A percentile compares a stretch with the other conserved stretches of the same genome.
Evolutionary conservation across 2,329 filamentous ascomycete species (phyloP).

Genomic region (Fusarium dimerum): DNA sequence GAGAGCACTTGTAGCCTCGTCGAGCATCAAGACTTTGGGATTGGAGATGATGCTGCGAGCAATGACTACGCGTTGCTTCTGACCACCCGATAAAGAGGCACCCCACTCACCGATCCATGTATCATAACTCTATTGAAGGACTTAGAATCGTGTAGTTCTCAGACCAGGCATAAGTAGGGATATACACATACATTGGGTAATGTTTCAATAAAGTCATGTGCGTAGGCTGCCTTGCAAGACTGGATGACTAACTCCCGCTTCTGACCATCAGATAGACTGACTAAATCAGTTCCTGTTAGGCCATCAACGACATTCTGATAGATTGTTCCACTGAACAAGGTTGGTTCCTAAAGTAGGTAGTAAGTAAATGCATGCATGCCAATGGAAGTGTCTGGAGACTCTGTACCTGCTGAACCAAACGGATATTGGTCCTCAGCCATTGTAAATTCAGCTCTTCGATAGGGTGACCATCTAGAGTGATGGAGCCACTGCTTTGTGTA

Average conservation of each 20-base stretch:
- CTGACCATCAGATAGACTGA: slow-evolving; percentile 41
- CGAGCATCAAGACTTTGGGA: slow-evolving; percentile 64
- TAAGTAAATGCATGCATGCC: neutral
- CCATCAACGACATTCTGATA: slow-evolving; percentile 55
- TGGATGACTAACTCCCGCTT: slow-evolving; percentile 46
- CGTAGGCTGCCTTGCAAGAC: slow-evolving; percentile 52
- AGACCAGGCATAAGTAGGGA: slow-evolving; percentile 16
- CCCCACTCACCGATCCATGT: slow-evolving; percentile 66
- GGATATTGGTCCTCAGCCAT: slow-evolving; percentile 55
- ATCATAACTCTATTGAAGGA: slow-evolving; percentile 49
- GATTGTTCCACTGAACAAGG: slow-evolving; percentile 54
- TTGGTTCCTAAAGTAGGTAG: slow-evolving; percentile 45
- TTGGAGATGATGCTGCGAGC: slow-evolving; percentile 66
- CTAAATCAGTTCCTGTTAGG: slow-evolving; percentile 40
- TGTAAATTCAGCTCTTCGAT: slow-evolving; percentile 48
- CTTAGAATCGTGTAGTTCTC: neutral
- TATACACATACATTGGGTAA: slow-evolving; percentile 38
- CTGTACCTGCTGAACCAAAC: slow-evolving; percentile 49
- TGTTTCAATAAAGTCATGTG: slow-evolving; percentile 53
- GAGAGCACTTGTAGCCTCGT: slow-evolving; percentile 67
- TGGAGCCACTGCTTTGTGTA: slow-evolving; percentile 44
- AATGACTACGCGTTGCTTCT: slow-evolving; percentile 67
- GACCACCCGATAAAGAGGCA: slow-evolving; percentile 65
- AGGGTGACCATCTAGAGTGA: slow-evolving; percentile 46
- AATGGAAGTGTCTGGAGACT: accelerated